A percentile compares a stretch with the other conserved stretches of the same genome.
Evolutionary conservation across 768 basidiomycete genomes (phyloP).

Genomic region (Thelephora ganbajun): DNA sequence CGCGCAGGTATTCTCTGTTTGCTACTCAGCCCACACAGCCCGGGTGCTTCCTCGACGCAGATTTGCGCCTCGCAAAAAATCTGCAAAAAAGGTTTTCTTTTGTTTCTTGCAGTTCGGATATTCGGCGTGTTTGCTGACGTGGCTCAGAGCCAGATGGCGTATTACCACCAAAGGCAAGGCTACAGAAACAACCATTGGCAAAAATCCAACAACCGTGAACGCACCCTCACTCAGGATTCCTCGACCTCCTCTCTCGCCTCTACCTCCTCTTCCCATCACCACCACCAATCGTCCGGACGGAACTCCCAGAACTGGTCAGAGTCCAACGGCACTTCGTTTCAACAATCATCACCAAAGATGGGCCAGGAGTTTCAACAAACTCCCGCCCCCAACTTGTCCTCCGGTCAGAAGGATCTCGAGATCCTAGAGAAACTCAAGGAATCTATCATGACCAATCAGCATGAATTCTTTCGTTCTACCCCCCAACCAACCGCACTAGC

Average conservation of each 20-base stretch:
- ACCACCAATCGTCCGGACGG: conserved; percentile 16
- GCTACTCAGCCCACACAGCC: too few species aligned
- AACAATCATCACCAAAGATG: conserved; percentile 3
- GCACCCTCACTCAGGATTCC: conserved; percentile 48
- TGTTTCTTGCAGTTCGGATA: too few species aligned
- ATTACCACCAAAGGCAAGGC: conserved; percentile 28
- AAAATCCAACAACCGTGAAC: conserved; percentile 42
- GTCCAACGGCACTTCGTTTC: conserved; percentile 19
- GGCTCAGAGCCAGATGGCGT: too few species aligned
- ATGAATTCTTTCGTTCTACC: conserved; percentile 52
- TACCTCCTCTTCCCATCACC: conserved; percentile 28
- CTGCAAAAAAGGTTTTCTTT: too few species aligned
- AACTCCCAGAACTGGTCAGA: conserved; percentile 19
- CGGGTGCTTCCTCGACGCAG: too few species aligned
- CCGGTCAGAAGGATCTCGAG: conserved; percentile 56
- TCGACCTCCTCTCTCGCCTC: conserved; percentile 39
- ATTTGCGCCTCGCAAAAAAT: too few species aligned
- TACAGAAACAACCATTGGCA: conserved; percentile 48
- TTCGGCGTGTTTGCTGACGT: too few species aligned
- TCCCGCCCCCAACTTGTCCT: conserved; percentile 19
- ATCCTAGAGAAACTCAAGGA: conserved; percentile 64
- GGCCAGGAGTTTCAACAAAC: conserved; percentile 10
- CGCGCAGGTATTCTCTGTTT: too few species aligned
- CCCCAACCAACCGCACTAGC: conserved; percentile 56
- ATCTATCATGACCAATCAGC: conserved; percentile 57